These are phyloP conservation scores for Amoeboaphelidium occidentale DNA, from an alignment of 371 early-diverging fungal genomes.

Conservation along the genomic window DNA sequence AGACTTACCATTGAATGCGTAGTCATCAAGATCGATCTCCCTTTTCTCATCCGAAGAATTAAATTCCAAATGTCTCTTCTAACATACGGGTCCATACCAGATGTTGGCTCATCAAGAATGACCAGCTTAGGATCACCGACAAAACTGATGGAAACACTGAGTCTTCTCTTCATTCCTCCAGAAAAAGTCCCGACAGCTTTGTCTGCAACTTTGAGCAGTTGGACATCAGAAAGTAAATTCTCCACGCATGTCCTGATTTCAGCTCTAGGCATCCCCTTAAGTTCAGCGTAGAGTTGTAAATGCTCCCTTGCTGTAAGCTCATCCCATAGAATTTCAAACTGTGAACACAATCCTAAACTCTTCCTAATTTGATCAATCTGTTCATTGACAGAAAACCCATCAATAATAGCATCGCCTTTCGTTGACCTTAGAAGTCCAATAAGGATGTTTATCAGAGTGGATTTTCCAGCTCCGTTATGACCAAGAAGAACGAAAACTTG, in stretches of 20 bases:
- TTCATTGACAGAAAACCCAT: constrained; percentile 1
- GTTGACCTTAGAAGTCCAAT: constrained; percentile 7
- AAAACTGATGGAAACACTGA: constrained; percentile 29
- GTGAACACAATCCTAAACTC: constrained; percentile 22
- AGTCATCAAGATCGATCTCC: constrained; percentile 2
- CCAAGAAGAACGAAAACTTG: constrained; percentile 14
- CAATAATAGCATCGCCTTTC: constrained; percentile 6
- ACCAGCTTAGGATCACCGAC: constrained; percentile 26
- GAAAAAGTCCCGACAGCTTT: constrained; percentile 13
- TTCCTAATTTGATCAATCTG: not conserved
- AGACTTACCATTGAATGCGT: constrained; percentile 15
- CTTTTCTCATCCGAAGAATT: constrained; percentile 2
- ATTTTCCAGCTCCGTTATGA: constrained; percentile 20
- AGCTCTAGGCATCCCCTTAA: constrained; percentile 11
- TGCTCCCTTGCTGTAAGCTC: constrained; percentile 20
- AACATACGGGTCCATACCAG: constrained; percentile 4
- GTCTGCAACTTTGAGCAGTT: constrained; percentile 10
- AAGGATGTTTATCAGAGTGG: constrained; percentile 14
- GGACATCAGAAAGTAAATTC: constrained; percentile 11
- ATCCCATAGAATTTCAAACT: constrained; percentile 22
- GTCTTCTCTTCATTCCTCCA: constrained; percentile 35
- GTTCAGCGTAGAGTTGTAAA: constrained; percentile 14
- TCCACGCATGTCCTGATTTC: constrained; percentile 5
- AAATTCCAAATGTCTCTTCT: constrained; percentile 1
- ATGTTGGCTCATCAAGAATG: constrained; percentile 37